Conservation (phyloP, 495 filamentous ascomycete species). For the Pseudevernia furfuracea region DNA sequence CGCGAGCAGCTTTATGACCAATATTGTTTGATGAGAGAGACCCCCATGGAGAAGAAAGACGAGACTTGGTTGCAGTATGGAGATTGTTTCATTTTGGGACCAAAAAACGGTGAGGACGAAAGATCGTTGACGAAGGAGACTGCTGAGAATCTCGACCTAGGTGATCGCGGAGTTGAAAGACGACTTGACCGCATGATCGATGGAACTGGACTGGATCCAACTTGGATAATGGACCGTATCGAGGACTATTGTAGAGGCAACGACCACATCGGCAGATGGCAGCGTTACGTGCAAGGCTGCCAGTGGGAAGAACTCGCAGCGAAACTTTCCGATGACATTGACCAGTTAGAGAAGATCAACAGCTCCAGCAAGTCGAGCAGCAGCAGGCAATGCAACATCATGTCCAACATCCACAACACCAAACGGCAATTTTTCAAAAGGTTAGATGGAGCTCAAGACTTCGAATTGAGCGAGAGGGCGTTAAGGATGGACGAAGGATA, state of each 20-base stretch:
- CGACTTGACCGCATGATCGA: neutral
- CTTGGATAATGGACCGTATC: neutral
- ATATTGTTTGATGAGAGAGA: neutral
- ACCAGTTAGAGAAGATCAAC: neutral
- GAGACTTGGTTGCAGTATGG: neutral
- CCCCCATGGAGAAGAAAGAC: neutral
- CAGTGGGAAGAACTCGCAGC: neutral
- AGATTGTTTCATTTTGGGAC: neutral
- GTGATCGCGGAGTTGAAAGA: neutral
- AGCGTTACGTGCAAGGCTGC: neutral
- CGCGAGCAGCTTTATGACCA: neutral
- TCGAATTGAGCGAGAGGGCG: neutral
- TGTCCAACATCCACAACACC: neutral
- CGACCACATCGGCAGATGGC: slow-evolving; percentile 2
- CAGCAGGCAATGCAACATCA: neutral
- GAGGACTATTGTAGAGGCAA: neutral
- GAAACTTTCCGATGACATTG: neutral
- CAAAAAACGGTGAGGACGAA: neutral
- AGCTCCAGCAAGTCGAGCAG: neutral
- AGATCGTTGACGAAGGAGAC: neutral
- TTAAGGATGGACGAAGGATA: neutral
- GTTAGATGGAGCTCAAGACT: neutral
- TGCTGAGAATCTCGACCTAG: neutral
- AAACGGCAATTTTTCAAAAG: neutral
- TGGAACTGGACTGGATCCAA: neutral